phyloP scores from a whole-genome alignment of 495 filamentous ascomycete genomes.

The Gamarada debralockiae region DNA sequence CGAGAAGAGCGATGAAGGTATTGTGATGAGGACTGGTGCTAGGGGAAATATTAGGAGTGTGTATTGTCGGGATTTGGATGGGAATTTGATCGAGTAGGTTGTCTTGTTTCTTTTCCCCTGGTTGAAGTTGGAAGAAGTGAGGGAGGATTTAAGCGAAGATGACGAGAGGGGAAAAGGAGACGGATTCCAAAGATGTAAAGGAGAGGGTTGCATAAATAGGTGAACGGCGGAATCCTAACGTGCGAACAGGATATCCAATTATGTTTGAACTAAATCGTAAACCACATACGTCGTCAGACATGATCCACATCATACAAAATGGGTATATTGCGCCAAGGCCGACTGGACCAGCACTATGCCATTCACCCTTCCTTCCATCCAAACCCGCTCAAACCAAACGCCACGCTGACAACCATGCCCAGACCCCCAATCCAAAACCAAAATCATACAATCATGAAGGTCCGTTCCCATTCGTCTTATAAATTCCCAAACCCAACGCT shows the following conservation, averaged over 20 bases:
- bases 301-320: background rate
- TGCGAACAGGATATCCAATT: constrained; percentile 23
- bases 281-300: no score
- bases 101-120: no score
- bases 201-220: no score
- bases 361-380: background rate
- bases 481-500: constrained; percentile 13
- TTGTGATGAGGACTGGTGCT: constrained; percentile 48
- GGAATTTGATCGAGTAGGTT: constrained; percentile 53
- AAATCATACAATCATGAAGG: background rate
- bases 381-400: background rate
- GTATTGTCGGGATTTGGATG: constrained; percentile 53
- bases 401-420: constrained; percentile 1
- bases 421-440: background rate
- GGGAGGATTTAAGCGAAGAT: background rate
- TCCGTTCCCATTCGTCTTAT: constrained; percentile 2
- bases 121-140: background rate
- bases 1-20: constrained; percentile 26
- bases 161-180: no score
- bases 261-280: constrained; percentile 16
- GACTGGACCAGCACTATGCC: constrained; percentile 4
- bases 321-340: constrained; percentile 15
- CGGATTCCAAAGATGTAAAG: no score
- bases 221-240: no score
- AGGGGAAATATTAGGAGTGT: constrained; percentile 47